Conservation (phyloP, 2,329 filamentous ascomycete species). For the Colletotrichum caudatum region DNA sequence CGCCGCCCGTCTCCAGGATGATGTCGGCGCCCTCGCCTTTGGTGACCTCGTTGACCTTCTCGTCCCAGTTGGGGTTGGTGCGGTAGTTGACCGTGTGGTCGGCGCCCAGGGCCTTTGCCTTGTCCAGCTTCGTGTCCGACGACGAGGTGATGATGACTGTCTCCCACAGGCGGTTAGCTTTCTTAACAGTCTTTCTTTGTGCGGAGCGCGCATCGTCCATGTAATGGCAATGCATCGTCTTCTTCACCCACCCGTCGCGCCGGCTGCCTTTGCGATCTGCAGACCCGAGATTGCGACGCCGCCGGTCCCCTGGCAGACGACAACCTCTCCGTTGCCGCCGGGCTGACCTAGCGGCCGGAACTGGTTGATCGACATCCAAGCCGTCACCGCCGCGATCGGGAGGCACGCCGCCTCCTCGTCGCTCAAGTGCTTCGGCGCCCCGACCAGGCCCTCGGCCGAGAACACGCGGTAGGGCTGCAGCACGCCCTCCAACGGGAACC, state of each 20-base stretch:
- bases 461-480: slow-evolving; percentile 72
- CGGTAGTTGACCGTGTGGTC: slow-evolving; percentile 67
- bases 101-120: slow-evolving; percentile 62
- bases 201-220: neutral
- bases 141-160: slow-evolving; percentile 67
- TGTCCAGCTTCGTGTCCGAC: slow-evolving; percentile 63
- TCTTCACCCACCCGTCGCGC: slow-evolving; percentile 57
- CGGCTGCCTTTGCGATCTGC: slow-evolving; percentile 66
- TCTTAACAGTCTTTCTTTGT: too few relatives aligned
- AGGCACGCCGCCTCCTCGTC: slow-evolving; percentile 71
- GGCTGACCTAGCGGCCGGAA: slow-evolving; percentile 66
- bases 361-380: slow-evolving; percentile 74
- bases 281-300: slow-evolving; percentile 64
- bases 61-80: slow-evolving; percentile 64
- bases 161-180: slow-evolving; percentile 48
- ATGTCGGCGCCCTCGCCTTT: slow-evolving; percentile 61
- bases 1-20: slow-evolving; percentile 67
- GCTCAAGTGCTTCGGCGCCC: slow-evolving; percentile 66
- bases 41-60: slow-evolving; percentile 61
- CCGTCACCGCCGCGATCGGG: slow-evolving; percentile 72
- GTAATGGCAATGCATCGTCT: neutral
- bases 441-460: slow-evolving; percentile 66
- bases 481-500: slow-evolving; percentile 69
- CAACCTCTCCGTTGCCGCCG: slow-evolving; percentile 58
- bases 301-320: slow-evolving; percentile 67